Evolutionary conservation across 106 monocot genomes (phyloP).

Genomic region (Dioscorea zingiberensis): DNA sequence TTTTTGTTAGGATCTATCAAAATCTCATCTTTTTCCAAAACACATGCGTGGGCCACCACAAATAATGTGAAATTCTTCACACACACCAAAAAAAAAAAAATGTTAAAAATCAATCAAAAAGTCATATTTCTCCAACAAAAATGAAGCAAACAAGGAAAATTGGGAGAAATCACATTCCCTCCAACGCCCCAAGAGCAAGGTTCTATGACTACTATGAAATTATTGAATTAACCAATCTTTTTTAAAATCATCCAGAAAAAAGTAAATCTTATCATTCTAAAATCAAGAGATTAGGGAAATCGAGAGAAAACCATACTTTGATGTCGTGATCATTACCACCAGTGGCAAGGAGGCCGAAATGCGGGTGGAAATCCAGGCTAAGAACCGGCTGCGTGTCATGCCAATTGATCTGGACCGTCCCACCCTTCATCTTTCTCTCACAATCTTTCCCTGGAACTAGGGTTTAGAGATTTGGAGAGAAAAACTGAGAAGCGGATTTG

Average conservation of each 20-base stretch:
- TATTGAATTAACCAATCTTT: too few species aligned
- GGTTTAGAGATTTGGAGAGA: not conserved
- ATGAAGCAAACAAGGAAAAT: not conserved
- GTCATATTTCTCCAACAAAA: too few species aligned
- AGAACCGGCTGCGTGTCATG: constrained; percentile 86
- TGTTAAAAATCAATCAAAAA: too few species aligned
- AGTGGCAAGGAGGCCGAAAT: constrained; percentile 69
- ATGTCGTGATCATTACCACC: constrained; percentile 91
- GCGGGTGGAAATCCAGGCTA: constrained; percentile 89
- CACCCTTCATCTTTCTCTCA: constrained; percentile 58
- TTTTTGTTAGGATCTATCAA: not conserved
- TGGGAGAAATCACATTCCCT: too few species aligned
- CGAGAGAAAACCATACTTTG: constrained; percentile 41
- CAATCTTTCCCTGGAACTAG: not conserved
- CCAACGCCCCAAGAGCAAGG: too few species aligned
- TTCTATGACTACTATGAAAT: too few species aligned
- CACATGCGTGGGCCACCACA: not conserved
- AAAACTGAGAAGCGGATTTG: not conserved
- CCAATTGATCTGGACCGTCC: constrained; percentile 90
- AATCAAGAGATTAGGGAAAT: not conserved
- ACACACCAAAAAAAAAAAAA: too few species aligned
- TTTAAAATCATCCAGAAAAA: too few species aligned
- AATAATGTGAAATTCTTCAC: too few species aligned
- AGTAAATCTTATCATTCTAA: not conserved
- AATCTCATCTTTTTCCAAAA: not conserved